Evolutionary conservation across 345 rosid species (phyloP), one percentile per base, ranked within the genome.

Genomic region (Syzygium grande): DNA sequence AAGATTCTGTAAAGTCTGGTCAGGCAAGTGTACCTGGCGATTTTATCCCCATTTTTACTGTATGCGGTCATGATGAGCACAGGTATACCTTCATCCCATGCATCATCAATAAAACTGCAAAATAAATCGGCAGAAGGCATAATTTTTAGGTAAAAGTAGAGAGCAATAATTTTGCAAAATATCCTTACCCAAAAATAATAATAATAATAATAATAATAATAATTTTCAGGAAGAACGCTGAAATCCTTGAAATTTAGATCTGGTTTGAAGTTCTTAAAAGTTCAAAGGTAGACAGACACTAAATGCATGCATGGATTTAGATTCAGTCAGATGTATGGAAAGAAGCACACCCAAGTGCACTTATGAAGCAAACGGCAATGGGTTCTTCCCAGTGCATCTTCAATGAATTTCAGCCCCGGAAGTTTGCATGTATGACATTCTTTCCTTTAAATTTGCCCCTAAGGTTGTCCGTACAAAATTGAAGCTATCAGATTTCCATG

Each of bases 91-190:
- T 94, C 92, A 52, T 90, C 88, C 85, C 53, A 85, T 78, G 98
- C 98, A 88, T 90, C 93, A 90, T 96, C 98, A 84, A 97, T 90
- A 90, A 96, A 97, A 87, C 99, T 96, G 94, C 89, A 94, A 89
- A 85, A 21, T 87, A 86, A 52, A 83, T 34, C 14, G 14, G 84
- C 43, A 88, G 85, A 84, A 27, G 27, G 85, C n/a, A 77, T 77
- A 52, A 53, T 25, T 51, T 13, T 34, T 38, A 34, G 46, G 59
- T 12, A 86, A 86, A 80, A 21, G 43, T 14, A 56, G 30, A 88
- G 51, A 85, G 85, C 77, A 85, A 17, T 51, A 25, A 43, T 80
- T 22, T 49, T 56, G 54, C 59, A 52, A 51, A 34, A 77, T 6
- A n/a, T n/a, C n/a, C n/a, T n/a, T n/a, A n/a, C n/a, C n/a, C n/a